Evolutionary conservation across 169 alveolate genomes (phyloP), one percentile per base, ranked within the genome.

Genomic region (Neospora caninum): DNA sequence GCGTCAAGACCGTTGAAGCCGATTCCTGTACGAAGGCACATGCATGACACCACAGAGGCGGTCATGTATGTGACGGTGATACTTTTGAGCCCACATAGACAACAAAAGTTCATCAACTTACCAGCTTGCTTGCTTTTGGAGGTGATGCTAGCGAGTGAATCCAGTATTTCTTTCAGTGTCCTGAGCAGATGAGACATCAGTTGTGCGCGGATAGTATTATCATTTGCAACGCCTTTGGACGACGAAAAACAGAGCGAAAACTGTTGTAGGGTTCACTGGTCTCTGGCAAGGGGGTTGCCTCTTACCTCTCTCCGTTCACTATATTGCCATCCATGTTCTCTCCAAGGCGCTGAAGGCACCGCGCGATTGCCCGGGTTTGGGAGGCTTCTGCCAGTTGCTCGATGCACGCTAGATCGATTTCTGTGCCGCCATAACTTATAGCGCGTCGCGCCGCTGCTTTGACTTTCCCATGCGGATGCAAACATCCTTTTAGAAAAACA

Each of bases 361-460:
- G 91, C 7, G 92, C 93, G 4, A 92, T 82, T 29, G 94, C 96
- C 86, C 94, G 39, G 42, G 96, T 94, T 80, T 95, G 97, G 16
- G 95, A 83, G 45, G 94, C 86, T 87, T 95, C 97, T 36, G 92
- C 96, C 70, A 95, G 94, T 88, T 93, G 97, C 92, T 95, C 97
- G 20, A 94, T 94, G 41, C 93, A 89, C 38, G 94, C 70, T n/a
- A 95, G 95, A 58, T 95, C 97, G 58, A 95, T 93, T 78, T 91
- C 91, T 18, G 93, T 88, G 22, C 58, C 58, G 42, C 95, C 97
- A 43, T 93, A 94, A 45, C 91, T 36, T 41, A 91, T 93, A 29
- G 94, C 49, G n/a, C 96, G 92, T 87, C 91, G 43, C 82, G 93
- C 82, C 53, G 49, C 80, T 25, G 89, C 93, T 80, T 54, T 67